These are phyloP conservation scores for Podospora fimiseda DNA, from an alignment of 495 filamentous ascomycete genomes.

Conservation along the genomic window DNA sequence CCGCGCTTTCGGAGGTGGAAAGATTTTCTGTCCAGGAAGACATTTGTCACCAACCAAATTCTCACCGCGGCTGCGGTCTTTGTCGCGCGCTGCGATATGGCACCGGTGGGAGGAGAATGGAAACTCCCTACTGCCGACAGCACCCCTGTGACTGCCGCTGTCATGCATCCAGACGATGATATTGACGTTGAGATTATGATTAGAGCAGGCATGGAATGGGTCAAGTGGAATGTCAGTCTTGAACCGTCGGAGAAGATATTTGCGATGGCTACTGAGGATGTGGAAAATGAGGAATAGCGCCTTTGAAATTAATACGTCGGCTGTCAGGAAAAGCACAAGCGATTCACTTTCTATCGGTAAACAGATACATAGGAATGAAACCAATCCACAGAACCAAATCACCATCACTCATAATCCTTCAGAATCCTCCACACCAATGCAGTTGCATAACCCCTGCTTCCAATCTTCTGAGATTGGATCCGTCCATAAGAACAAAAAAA, in stretches of 20 bases:
- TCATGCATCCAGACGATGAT: not conserved
- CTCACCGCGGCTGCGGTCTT: not conserved
- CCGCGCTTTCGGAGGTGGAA: not conserved
- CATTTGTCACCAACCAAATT: not conserved
- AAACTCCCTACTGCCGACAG: not conserved
- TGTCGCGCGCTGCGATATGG: not conserved
- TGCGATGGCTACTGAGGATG: not conserved
- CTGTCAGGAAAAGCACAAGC: too few relatives aligned
- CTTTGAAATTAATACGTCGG: too few relatives aligned
- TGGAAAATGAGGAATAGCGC: not conserved
- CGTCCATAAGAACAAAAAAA: not conserved
- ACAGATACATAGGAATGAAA: too few relatives aligned
- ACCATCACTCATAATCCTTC: slow-evolving; percentile 1
- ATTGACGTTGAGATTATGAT: not conserved
- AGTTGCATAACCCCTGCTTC: not conserved
- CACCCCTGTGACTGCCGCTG: not conserved
- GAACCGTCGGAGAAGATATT: not conserved
- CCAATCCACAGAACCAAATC: too few relatives aligned
- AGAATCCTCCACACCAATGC: slow-evolving; percentile 1
- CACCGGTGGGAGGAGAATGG: not conserved
- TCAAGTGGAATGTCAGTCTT: not conserved
- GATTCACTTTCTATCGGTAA: too few relatives aligned
- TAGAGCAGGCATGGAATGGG: not conserved
- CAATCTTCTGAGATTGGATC: not conserved
- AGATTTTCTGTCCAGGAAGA: not conserved